Evolutionary conservation across 768 basidiomycete genomes (phyloP), one percentile per base, ranked within the genome.

Genomic region (Amanita molliuscula): DNA sequence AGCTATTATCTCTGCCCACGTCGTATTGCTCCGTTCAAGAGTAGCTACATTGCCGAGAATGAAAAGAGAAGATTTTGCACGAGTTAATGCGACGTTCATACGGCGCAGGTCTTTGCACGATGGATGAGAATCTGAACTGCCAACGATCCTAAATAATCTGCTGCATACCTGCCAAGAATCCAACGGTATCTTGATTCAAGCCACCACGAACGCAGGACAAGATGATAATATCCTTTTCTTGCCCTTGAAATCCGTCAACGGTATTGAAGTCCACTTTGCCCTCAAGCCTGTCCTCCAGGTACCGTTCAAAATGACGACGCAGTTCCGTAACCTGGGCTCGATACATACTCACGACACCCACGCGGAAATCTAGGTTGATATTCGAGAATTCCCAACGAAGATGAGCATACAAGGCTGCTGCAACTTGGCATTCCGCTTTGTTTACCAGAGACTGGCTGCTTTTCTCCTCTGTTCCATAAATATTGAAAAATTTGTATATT

Each of bases 41-140:
- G 94, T 98, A 6, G 89, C 70, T 10, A 83, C 84, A 64, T 98
- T 83, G 6, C 96, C 96, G 26, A 99, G 74, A 49, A 99, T 82
- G 64, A 93, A 99, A 2, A 99, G 68, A 8, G 95, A 96, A 6
- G 91, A 91, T 59, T 86, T 88, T 2, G 95, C 91, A 58, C 96
- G 82, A n/a, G 95, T 99, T 21, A 99, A 68, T 25, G 94, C 94
- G n/a, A 99, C 95, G 64, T 99, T 98, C 88, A 98, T 95, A 38
- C 95, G 84, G 38, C 94, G 82, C 18, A 74, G 63, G 63, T 95
- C 88, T 81, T 46, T 7, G 21, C 6, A 49, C 11, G 29, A 11
- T 10, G n/a, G 13, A 18, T 51, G 13, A 41, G 58, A 2, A 55
- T 38, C 29, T 16, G 51, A 31, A 31, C 31, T 13, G 47, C 10